Evolutionary conservation across 148 eudicot species (phyloP).

Genomic region (Rhododendron williamsianum): DNA sequence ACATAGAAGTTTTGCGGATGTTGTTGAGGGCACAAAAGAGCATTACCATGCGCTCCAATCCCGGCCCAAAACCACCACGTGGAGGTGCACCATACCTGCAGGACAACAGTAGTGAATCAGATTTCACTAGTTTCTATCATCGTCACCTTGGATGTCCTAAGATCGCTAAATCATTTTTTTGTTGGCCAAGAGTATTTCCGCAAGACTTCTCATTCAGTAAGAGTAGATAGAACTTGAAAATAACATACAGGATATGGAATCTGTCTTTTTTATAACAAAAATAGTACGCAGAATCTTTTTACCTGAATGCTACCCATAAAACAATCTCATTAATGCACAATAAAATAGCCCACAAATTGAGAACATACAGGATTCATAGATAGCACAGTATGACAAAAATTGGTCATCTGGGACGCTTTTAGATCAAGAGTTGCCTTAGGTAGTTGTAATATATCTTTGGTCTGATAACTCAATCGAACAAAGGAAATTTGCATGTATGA

Average conservation of each 20-base stretch:
- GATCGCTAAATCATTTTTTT: neutral
- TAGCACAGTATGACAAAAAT: too few relatives aligned
- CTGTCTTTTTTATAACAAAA: too few relatives aligned
- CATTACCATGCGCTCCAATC: constrained; percentile 89
- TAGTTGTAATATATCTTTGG: too few relatives aligned
- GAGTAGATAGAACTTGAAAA: too few relatives aligned
- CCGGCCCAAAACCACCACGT: constrained; percentile 94
- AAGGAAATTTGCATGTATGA: too few relatives aligned
- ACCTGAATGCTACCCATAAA: neutral
- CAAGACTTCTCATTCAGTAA: too few relatives aligned
- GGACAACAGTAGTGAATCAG: neutral
- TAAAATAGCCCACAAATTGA: neutral
- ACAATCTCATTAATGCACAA: neutral
- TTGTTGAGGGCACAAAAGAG: constrained; percentile 15
- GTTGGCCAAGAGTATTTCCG: neutral
- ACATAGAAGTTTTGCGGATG: too few relatives aligned
- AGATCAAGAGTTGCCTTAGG: too few relatives aligned
- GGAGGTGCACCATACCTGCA: constrained; percentile 90
- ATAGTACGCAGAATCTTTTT: too few relatives aligned
- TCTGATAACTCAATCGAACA: too few relatives aligned
- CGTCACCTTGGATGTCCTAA: neutral
- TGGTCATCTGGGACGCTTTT: too few relatives aligned
- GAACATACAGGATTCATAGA: neutral
- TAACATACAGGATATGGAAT: too few relatives aligned
- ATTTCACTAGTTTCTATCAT: neutral